These are phyloP conservation scores for Periconia macrospinosa DNA, from an alignment of 2,329 filamentous ascomycete genomes.

Conservation along the genomic window DNA sequence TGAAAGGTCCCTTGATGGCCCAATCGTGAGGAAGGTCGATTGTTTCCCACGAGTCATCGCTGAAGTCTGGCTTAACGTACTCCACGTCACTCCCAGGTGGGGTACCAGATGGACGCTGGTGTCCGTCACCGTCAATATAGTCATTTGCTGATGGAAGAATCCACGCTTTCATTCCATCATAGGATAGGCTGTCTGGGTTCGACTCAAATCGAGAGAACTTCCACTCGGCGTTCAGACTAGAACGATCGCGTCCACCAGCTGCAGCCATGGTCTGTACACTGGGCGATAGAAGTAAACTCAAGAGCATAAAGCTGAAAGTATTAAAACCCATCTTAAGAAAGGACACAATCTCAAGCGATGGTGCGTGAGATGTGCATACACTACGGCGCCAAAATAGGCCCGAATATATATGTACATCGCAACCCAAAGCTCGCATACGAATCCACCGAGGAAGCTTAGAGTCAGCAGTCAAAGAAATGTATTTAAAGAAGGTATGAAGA, in stretches of 20 bases:
- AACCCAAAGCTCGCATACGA: no score
- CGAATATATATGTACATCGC: no score
- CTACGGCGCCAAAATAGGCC: no score
- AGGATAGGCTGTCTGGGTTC: constrained; percentile 44
- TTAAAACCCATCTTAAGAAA: no score
- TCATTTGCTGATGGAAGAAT: constrained; percentile 48
- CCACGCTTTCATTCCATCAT: constrained; percentile 45
- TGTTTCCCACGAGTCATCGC: constrained; percentile 48
- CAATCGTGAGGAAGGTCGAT: constrained; percentile 54
- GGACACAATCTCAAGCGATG: no score
- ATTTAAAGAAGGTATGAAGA: no score
- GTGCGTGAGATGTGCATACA: no score
- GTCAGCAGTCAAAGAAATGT: no score
- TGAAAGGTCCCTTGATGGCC: constrained; percentile 53
- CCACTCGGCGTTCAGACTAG: constrained; percentile 44
- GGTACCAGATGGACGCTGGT: constrained; percentile 35
- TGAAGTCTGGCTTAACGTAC: constrained; percentile 39
- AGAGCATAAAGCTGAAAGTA: no score
- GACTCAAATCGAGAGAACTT: constrained; percentile 41
- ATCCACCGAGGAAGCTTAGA: no score
- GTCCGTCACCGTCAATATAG: constrained; percentile 34
- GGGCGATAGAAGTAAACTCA: no score
- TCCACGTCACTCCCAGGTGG: constrained; percentile 31
- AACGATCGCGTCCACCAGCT: constrained; percentile 22
- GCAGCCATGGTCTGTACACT: no score